phyloP scores from a whole-genome alignment of 495 filamentous ascomycete genomes.

The Neurospora sp. region DNA sequence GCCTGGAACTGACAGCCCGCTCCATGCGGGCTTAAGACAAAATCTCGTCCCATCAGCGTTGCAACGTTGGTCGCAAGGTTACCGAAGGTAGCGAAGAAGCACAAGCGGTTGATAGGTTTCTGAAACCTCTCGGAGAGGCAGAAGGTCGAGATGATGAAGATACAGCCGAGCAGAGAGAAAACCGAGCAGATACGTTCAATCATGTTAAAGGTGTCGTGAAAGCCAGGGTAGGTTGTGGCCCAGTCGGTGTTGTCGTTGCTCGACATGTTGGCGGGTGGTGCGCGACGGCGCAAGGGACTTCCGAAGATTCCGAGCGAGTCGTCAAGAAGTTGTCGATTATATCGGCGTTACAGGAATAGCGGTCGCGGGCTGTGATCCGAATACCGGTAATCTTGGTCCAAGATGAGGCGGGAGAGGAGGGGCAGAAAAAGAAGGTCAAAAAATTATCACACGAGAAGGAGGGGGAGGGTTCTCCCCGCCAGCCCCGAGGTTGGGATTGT shows the following conservation, averaged over 20 bases:
- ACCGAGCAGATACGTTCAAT: slow-evolving; percentile 60
- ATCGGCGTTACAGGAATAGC: not conserved
- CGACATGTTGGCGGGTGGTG: not conserved
- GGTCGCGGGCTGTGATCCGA: not conserved
- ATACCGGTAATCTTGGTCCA: not conserved
- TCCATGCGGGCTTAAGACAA: slow-evolving; percentile 34
- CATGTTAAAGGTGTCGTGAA: slow-evolving; percentile 37
- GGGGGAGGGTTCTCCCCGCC: not conserved
- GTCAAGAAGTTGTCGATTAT: not conserved
- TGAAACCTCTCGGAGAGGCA: slow-evolving; percentile 48
- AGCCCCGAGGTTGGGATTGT: not conserved
- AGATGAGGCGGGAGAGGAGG: not conserved
- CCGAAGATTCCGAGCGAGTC: not conserved
- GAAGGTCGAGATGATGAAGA: slow-evolving; percentile 69
- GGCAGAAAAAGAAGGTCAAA: not conserved
- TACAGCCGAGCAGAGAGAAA: slow-evolving; percentile 60
- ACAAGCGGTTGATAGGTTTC: slow-evolving; percentile 77
- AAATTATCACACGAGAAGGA: not conserved
- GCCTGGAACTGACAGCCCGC: slow-evolving; percentile 66
- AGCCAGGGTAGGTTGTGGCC: not conserved
- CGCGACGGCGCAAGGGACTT: not conserved
- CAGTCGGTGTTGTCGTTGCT: not conserved
- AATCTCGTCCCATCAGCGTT: slow-evolving; percentile 60
- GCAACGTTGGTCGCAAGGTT: slow-evolving; percentile 76
- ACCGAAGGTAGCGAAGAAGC: slow-evolving; percentile 78